Evolutionary conservation across 208 protist genomes (phyloP).

Genomic region (Wallacemonas sp.): DNA sequence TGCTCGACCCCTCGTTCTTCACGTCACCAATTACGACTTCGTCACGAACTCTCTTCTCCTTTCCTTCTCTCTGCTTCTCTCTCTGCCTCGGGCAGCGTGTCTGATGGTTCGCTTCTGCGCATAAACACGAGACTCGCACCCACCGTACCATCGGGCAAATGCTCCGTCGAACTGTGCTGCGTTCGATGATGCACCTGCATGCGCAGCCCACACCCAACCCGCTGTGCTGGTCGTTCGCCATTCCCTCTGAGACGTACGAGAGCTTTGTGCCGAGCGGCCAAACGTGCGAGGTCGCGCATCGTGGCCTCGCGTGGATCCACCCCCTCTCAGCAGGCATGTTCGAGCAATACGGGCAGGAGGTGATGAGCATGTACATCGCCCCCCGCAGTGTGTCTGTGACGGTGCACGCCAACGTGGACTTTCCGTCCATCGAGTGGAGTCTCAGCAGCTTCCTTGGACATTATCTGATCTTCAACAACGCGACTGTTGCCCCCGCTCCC

Average conservation of each 20-base stretch:
- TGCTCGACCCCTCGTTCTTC: too few species aligned
- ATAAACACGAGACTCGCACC: too few species aligned
- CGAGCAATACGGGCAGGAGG: constrained; percentile 85
- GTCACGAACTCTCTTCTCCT: too few species aligned
- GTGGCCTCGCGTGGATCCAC: constrained; percentile 81
- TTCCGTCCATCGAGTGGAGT: constrained; percentile 75
- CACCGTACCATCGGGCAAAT: constrained; percentile 19
- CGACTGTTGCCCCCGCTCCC: constrained; percentile 59
- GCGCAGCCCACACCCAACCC: constrained; percentile 82
- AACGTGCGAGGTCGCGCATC: constrained; percentile 85
- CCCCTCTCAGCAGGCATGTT: constrained; percentile 84
- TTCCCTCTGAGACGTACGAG: constrained; percentile 68
- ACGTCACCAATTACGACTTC: too few species aligned
- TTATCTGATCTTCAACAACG: constrained; percentile 79
- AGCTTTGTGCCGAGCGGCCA: constrained; percentile 80
- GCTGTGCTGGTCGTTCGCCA: constrained; percentile 67
- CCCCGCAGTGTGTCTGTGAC: constrained; percentile 77
- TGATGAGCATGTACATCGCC: constrained; percentile 81
- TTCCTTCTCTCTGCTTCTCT: too few species aligned
- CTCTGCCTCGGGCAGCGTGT: too few species aligned
- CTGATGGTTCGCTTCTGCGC: too few species aligned
- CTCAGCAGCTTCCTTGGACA: constrained; percentile 87
- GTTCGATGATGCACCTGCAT: constrained; percentile 71
- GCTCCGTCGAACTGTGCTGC: constrained; percentile 39
- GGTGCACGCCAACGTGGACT: constrained; percentile 72